Evolutionary conservation across 164 flowering plant genomes (phyloP).

Genomic region (Tinospora cordifolia): DNA sequence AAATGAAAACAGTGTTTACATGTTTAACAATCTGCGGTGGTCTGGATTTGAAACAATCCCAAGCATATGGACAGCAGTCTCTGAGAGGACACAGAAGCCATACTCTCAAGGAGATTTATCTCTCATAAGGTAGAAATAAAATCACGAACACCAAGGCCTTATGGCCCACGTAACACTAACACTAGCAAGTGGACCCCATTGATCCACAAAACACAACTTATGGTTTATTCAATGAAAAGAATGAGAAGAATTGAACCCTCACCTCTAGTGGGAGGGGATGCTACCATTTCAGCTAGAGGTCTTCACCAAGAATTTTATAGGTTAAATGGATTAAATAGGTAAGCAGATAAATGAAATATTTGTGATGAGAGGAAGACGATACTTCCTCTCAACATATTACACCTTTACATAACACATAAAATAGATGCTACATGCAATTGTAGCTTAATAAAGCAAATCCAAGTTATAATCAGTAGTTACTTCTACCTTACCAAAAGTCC

Average conservation of each 20-base stretch:
- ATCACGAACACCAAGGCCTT: no score
- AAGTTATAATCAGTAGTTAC: background rate
- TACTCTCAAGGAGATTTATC: no score
- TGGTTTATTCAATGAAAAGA: no score
- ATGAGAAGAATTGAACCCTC: no score
- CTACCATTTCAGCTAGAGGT: no score
- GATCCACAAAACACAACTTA: no score
- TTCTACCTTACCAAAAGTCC: conserved; percentile 85
- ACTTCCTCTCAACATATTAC: background rate
- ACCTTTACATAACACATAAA: background rate
- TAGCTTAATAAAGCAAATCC: background rate
- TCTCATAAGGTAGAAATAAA: no score
- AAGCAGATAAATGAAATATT: background rate
- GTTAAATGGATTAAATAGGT: background rate
- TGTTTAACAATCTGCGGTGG: background rate
- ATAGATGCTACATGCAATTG: background rate
- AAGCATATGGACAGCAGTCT: no score
- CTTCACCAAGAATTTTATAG: background rate
- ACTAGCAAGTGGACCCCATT: no score
- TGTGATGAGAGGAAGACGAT: background rate
- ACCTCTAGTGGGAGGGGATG: no score
- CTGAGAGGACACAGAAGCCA: no score
- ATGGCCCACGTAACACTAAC: no score
- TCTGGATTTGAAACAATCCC: background rate
- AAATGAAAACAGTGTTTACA: background rate